These are phyloP conservation scores for Melaleuca quinquenervia DNA, from an alignment of 345 rosid genomes.

Conservation along the genomic window DNA sequence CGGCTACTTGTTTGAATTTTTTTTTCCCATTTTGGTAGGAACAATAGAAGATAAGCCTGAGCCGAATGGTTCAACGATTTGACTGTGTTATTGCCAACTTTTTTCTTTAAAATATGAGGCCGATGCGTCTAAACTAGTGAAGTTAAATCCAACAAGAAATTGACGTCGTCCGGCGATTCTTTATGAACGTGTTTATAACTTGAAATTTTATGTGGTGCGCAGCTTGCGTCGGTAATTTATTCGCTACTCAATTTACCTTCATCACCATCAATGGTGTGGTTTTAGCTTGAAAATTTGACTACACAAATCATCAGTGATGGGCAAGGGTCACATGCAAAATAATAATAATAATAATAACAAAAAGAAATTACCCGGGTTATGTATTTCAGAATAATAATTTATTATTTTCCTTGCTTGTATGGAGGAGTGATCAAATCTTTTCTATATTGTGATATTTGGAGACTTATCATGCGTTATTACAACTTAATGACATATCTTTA, in stretches of 20 bases:
- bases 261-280: not conserved
- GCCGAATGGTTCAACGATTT: not conserved
- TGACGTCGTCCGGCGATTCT: not conserved
- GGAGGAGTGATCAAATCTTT: no score
- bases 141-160: not conserved
- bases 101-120: accelerated
- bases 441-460: no score
- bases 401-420: not conserved
- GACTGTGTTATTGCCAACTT: not conserved
- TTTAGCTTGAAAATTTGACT: not conserved
- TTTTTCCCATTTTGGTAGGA: not conserved
- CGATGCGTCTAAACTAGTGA: not conserved
- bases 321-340: not conserved
- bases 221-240: not conserved
- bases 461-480: not conserved
- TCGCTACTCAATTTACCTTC: not conserved
- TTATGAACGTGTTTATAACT: not conserved
- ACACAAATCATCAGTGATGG: not conserved
- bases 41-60: not conserved
- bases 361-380: not conserved
- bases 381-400: not conserved
- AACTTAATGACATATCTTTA: no score
- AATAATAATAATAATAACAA: not conserved
- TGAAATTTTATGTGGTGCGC: not conserved
- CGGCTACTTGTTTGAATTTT: not conserved